Conservation (phyloP, 257 asterid species). For the Cynanchum wilfordii region DNA sequence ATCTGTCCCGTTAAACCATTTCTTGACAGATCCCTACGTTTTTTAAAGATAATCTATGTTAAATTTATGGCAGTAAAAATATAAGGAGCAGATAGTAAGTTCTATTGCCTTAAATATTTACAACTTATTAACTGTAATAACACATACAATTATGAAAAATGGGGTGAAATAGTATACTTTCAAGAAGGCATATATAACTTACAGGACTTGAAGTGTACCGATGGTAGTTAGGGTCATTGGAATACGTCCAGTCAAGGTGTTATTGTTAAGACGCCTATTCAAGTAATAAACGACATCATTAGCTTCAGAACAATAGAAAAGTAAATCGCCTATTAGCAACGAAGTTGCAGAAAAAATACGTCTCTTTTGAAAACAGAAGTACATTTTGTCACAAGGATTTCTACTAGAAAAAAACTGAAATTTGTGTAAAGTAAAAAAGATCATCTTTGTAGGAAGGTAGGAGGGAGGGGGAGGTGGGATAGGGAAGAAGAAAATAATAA, state of each 20-base stretch:
- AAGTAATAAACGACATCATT: conserved; percentile 22
- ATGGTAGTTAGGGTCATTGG: too few species aligned
- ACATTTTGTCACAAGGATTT: background rate
- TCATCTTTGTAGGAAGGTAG: background rate
- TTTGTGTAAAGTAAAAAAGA: background rate
- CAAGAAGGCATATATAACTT: too few species aligned
- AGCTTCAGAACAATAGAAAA: conserved; percentile 12
- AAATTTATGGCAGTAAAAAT: too few species aligned
- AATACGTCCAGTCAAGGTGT: too few species aligned
- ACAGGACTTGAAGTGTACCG: too few species aligned
- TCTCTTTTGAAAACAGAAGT: background rate
- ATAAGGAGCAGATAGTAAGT: too few species aligned
- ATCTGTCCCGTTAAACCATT: conserved; percentile 54
- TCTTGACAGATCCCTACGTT: conserved; percentile 86
- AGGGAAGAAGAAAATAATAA: background rate
- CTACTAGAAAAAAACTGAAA: background rate
- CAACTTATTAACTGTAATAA: too few species aligned
- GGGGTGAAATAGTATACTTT: too few species aligned
- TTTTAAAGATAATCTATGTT: conserved; percentile 57
- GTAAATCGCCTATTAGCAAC: background rate
- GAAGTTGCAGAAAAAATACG: background rate
- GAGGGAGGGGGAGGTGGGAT: background rate
- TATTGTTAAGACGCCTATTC: conserved; percentile 92
- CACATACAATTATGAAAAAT: too few species aligned
- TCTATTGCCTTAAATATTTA: too few species aligned